Evolutionary conservation across 768 basidiomycete species (phyloP).

Genomic region (Phylloporus sp.): DNA sequence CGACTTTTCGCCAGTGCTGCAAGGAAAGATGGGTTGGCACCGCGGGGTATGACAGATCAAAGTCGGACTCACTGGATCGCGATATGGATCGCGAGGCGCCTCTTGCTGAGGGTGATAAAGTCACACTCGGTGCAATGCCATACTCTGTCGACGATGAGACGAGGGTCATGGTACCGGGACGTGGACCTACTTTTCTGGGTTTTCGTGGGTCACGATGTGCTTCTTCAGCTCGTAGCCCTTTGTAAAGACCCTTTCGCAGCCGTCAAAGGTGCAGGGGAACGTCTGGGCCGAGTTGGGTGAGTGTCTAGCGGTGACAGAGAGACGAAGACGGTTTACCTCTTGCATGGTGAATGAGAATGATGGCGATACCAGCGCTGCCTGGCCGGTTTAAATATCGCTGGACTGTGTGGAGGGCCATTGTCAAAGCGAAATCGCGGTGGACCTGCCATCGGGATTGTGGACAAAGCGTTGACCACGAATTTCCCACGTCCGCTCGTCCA

Average conservation of each 20-base stretch:
- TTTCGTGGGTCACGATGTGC: slow-evolving; percentile 17
- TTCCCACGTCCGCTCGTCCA: too few species aligned
- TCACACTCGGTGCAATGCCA: slow-evolving; percentile 17
- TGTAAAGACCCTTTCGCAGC: slow-evolving; percentile 14
- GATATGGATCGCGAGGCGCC: slow-evolving; percentile 17
- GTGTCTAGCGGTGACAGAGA: too few species aligned
- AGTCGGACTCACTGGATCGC: slow-evolving; percentile 15
- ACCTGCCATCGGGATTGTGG: too few species aligned
- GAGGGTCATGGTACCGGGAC: not conserved
- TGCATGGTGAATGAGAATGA: slow-evolving; percentile 7
- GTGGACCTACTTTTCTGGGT: slow-evolving; percentile 7
- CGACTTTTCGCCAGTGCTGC: slow-evolving; percentile 22
- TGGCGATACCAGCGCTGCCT: too few species aligned
- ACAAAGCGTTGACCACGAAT: too few species aligned
- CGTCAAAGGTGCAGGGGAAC: slow-evolving; percentile 6
- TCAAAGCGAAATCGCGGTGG: too few species aligned
- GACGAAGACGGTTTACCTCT: slow-evolving; percentile 1
- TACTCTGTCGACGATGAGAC: slow-evolving; percentile 5
- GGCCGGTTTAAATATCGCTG: slow-evolving; percentile 23
- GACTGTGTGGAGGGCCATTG: too few species aligned
- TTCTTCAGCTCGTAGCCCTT: slow-evolving; percentile 19
- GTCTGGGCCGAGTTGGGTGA: slow-evolving; percentile 5
- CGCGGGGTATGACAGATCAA: not conserved
- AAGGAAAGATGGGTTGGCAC: not conserved
- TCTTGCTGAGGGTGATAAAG: slow-evolving; percentile 19